A percentile compares a stretch with the other conserved stretches of the same genome.
phyloP scores from a whole-genome alignment of 1,139 yeast species.

The Lodderomyces theae region DNA sequence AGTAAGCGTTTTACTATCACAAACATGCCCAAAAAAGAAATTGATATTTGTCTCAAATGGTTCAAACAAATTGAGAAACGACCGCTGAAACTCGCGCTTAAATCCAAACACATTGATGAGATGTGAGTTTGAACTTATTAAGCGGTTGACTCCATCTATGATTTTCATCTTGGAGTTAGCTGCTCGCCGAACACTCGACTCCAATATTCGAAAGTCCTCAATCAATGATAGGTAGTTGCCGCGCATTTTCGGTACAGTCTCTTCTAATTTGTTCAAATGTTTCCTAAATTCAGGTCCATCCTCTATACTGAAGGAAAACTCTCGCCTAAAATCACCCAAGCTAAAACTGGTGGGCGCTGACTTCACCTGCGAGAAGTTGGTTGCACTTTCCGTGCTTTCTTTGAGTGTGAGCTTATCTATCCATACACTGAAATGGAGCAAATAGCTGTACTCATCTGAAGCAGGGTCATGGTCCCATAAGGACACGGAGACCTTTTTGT shows the following conservation, averaged over 20 bases:
- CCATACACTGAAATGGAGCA: conserved; percentile 33
- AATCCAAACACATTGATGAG: conserved; percentile 25
- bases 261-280: conserved; percentile 53
- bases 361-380: not conserved
- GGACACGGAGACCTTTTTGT: conserved; percentile 25
- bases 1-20: conserved; percentile 23
- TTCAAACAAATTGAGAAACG: conserved; percentile 25
- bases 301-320: conserved; percentile 43
- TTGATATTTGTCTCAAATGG: conserved; percentile 33
- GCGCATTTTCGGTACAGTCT: conserved; percentile 47
- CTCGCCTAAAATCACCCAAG: conserved; percentile 24
- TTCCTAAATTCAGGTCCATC: conserved; percentile 79
- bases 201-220: conserved; percentile 35
- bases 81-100: conserved; percentile 19
- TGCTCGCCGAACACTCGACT: conserved; percentile 22
- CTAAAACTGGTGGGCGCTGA: conserved; percentile 3
- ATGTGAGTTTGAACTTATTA: conserved; percentile 1
- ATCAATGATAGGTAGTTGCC: conserved; percentile 33
- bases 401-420: conserved; percentile 17
- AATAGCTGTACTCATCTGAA: conserved; percentile 18
- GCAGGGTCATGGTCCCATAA: conserved; percentile 27
- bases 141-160: conserved; percentile 21
- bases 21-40: conserved; percentile 31
- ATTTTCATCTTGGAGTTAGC: conserved; percentile 21
- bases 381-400: not conserved